Percentiles rank a stretch among this genome's conserved stretches.
phyloP scores from a whole-genome alignment of 2,329 filamentous ascomycete genomes.

The Bipolaris victoriae region DNA sequence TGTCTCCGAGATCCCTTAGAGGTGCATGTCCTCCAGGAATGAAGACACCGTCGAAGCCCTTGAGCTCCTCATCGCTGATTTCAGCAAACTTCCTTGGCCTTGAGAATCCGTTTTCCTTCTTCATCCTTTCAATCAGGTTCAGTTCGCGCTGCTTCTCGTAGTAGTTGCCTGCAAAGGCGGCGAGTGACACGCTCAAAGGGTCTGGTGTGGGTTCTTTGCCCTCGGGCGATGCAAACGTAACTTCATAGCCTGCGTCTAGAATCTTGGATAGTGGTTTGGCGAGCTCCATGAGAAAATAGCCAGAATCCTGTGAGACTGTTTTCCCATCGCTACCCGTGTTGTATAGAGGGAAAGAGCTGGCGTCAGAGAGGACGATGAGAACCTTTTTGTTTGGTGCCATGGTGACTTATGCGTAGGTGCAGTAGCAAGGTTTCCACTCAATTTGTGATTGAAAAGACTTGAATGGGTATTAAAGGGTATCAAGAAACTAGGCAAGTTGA shows the following conservation, averaged over 20 bases:
- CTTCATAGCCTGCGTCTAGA: constrained; percentile 47
- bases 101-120: constrained; percentile 53
- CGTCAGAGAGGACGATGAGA: constrained; percentile 55
- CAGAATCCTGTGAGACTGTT: constrained; percentile 35
- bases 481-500: not conserved
- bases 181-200: constrained; percentile 51
- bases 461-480: not conserved
- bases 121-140: constrained; percentile 54
- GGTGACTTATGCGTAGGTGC: not conserved
- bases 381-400: constrained; percentile 51
- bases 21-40: constrained; percentile 57
- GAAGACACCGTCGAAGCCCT: constrained; percentile 51
- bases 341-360: constrained; percentile 44
- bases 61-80: constrained; percentile 51
- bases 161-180: constrained; percentile 56
- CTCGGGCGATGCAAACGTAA: constrained; percentile 55
- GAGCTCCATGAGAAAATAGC: constrained; percentile 45
- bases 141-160: constrained; percentile 52
- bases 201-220: constrained; percentile 53
- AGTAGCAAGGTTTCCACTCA: not conserved
- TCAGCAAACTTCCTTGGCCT: constrained; percentile 48
- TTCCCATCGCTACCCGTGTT: constrained; percentile 34
- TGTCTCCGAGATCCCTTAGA: constrained; percentile 50
- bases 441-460: not conserved
- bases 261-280: constrained; percentile 40